These are phyloP conservation scores for Argentina anserina DNA, from an alignment of 306 rosid genomes.

Conservation along the genomic window DNA sequence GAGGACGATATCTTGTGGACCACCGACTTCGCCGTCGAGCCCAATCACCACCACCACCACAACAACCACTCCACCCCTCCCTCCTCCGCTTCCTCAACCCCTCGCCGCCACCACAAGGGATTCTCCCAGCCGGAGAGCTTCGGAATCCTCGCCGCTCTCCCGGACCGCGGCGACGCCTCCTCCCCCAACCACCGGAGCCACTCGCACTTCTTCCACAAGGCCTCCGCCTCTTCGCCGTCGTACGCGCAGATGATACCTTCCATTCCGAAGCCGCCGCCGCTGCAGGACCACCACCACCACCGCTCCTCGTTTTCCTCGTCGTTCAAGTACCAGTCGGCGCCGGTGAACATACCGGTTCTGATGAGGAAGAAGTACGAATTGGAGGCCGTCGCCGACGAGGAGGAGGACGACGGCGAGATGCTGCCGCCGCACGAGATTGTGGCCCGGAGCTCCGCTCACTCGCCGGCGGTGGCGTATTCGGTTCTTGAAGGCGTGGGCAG, in stretches of 20 bases:
- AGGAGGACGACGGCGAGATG: slow-evolving; percentile 40
- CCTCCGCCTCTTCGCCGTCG: slow-evolving; percentile 47
- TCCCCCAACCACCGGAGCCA: slow-evolving; percentile 21
- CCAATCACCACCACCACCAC: slow-evolving; percentile 18
- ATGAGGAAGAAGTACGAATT: slow-evolving; percentile 34
- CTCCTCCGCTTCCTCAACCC: slow-evolving; percentile 34
- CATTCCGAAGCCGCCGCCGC: slow-evolving; percentile 56
- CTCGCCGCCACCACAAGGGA: slow-evolving; percentile 39
- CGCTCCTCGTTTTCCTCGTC: slow-evolving; percentile 21
- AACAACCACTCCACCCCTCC: slow-evolving; percentile 24
- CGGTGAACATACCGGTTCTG: slow-evolving; percentile 60
- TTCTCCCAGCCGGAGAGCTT: slow-evolving; percentile 31
- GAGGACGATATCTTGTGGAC: slow-evolving; percentile 71
- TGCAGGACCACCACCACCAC: slow-evolving; percentile 33
- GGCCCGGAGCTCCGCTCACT: slow-evolving; percentile 41
- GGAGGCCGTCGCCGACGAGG: slow-evolving; percentile 25
- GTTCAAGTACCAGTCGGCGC: slow-evolving; percentile 66
- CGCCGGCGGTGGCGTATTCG: slow-evolving; percentile 58
- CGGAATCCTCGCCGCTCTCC: slow-evolving; percentile 39
- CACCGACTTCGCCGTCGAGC: slow-evolving; percentile 39
- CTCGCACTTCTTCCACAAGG: slow-evolving; percentile 47
- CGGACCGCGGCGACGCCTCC: slow-evolving; percentile 46
- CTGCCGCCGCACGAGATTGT: slow-evolving; percentile 82
- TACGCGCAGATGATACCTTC: slow-evolving; percentile 50
- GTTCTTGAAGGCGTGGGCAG: slow-evolving; percentile 85